Conservation (phyloP, 768 basidiomycete species). For the Sutorius australiensis region DNA sequence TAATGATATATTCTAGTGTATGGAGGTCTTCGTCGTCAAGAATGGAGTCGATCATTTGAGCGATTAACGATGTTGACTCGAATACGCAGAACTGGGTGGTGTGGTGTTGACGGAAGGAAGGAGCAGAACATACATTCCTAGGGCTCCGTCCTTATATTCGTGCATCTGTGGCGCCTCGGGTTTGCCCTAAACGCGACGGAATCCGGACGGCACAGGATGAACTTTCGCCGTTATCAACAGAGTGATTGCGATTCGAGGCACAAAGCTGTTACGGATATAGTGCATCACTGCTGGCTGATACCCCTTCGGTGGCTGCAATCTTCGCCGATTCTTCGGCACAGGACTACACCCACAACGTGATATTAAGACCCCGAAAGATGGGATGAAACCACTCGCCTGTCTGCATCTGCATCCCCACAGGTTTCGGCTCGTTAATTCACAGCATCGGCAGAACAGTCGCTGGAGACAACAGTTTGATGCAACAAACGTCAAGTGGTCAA, state of each 20-base stretch:
- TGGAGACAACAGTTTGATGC: not conserved
- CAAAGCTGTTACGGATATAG: not conserved
- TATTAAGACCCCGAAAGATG: not conserved
- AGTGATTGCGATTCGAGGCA: not conserved
- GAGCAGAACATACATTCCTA: not conserved
- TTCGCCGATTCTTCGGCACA: too few species aligned
- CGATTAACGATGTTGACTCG: not conserved
- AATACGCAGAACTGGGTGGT: not conserved
- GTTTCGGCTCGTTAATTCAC: not conserved
- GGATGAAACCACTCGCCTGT: not conserved
- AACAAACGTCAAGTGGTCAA: not conserved
- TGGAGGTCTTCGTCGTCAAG: not conserved
- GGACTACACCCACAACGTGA: not conserved
- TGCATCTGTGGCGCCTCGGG: not conserved
- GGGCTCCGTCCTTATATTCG: not conserved
- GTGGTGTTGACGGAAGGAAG: not conserved
- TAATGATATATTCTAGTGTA: conserved; percentile 31
- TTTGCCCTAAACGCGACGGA: not conserved
- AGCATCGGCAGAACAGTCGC: not conserved
- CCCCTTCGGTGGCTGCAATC: not conserved
- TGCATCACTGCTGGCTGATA: too few species aligned
- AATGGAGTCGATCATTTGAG: conserved; percentile 8
- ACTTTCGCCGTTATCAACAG: conserved; percentile 1
- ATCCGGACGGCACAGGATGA: conserved; percentile 12
- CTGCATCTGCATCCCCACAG: not conserved